These are phyloP conservation scores for Talaromyces sp. DNA, from an alignment of 2,329 filamentous ascomycete species.

Conservation along the genomic window DNA sequence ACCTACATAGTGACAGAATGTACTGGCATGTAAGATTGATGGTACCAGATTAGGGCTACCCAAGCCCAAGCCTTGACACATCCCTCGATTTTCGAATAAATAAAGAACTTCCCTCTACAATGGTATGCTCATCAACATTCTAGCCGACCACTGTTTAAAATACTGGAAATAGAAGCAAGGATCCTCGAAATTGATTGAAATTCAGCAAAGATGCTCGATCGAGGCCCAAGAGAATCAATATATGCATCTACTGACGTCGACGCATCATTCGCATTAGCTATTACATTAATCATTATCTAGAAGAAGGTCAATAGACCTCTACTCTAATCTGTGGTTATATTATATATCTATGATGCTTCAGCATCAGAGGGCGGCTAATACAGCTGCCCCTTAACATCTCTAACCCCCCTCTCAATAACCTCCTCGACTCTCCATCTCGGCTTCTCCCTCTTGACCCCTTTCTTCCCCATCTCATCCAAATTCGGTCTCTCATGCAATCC, in stretches of 20 bases:
- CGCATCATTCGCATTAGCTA: background rate
- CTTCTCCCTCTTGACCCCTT: conserved; percentile 43
- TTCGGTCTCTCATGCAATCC: conserved; percentile 64
- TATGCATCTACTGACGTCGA: background rate
- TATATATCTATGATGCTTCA: background rate
- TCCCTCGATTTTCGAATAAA: too few species aligned
- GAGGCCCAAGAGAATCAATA: too few species aligned
- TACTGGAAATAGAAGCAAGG: too few species aligned
- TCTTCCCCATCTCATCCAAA: conserved; percentile 47
- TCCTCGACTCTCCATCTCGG: conserved; percentile 78
- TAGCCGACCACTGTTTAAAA: too few species aligned
- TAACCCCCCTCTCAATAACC: conserved; percentile 65
- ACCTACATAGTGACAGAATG: too few species aligned
- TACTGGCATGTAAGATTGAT: too few species aligned
- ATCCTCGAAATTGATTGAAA: too few species aligned
- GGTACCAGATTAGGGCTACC: too few species aligned
- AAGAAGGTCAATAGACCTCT: background rate
- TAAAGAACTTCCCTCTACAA: too few species aligned
- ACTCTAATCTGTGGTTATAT: background rate
- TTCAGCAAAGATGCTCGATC: too few species aligned
- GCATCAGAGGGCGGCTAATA: conserved; percentile 43
- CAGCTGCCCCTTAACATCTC: conserved; percentile 68
- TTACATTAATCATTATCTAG: background rate
- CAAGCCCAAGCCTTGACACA: too few species aligned
- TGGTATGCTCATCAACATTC: too few species aligned